Conservation (phyloP, 2,329 filamentous ascomycete genomes). For the Westerdykella ornata region DNA sequence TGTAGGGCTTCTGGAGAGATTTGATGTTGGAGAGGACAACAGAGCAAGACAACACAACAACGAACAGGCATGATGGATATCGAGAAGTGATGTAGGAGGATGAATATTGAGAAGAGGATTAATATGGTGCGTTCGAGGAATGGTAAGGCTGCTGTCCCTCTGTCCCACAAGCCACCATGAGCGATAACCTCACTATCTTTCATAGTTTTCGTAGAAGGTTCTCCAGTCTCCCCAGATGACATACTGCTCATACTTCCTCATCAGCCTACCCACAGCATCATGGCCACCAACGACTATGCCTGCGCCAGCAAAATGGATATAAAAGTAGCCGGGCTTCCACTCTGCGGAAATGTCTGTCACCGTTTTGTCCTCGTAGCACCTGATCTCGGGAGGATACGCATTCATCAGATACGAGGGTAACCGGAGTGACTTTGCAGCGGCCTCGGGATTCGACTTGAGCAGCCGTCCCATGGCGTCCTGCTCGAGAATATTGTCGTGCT, state of each 20-base stretch:
- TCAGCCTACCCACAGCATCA: conserved; percentile 35
- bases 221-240: conserved; percentile 27
- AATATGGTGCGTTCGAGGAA: too few relatives aligned
- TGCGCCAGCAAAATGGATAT: conserved; percentile 39
- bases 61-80: too few relatives aligned
- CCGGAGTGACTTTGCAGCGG: conserved; percentile 14
- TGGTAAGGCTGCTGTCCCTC: too few relatives aligned
- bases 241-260: conserved; percentile 33
- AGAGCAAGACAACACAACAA: too few relatives aligned
- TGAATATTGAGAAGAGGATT: too few relatives aligned
- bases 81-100: too few relatives aligned
- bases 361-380: conserved; percentile 30
- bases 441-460: conserved; percentile 19
- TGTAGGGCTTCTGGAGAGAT: conserved; percentile 57
- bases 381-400: conserved; percentile 37
- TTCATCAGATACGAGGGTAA: conserved; percentile 37
- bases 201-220: too few relatives aligned
- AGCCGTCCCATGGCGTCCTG: conserved; percentile 36
- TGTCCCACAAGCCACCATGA: too few relatives aligned
- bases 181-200: too few relatives aligned
- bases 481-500: conserved; percentile 26
- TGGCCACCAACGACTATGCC: conserved; percentile 37
- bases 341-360: conserved; percentile 5
- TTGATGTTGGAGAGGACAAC: conserved; percentile 29
- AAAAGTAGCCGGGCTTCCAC: conserved; percentile 34